Percentiles rank a stretch among this genome's conserved stretches.
Conservation (phyloP, 148 eudicot genomes). For the Cornus suecica region DNA sequence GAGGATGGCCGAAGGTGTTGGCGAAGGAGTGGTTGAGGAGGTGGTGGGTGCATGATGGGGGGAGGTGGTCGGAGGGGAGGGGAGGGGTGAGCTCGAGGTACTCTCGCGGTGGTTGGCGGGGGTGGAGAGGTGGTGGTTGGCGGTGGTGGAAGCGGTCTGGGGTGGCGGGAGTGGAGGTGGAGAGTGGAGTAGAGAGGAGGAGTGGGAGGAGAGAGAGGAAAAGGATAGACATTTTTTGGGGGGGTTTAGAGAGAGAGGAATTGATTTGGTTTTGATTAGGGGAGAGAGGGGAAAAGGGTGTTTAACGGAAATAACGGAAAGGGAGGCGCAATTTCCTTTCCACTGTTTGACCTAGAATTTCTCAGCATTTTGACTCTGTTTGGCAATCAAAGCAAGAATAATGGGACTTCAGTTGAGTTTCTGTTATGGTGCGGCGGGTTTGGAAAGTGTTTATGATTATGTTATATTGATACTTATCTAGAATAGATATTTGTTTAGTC, state of each 20-base stretch:
- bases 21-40: slow-evolving; percentile 51
- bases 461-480: too few relatives aligned
- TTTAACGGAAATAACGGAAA: not conserved
- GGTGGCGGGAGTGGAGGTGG: slow-evolving; percentile 4
- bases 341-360: not conserved
- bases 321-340: not conserved
- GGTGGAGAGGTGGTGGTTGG: slow-evolving; percentile 19
- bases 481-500: too few relatives aligned
- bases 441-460: too few relatives aligned
- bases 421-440: too few relatives aligned
- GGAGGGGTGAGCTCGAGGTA: slow-evolving; percentile 52
- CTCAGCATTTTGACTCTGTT: too few relatives aligned
- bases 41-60: slow-evolving; percentile 44
- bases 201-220: slow-evolving; percentile 13
- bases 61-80: slow-evolving; percentile 38
- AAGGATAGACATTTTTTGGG: slow-evolving; percentile 7
- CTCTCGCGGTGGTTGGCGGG: slow-evolving; percentile 12
- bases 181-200: slow-evolving; percentile 12
- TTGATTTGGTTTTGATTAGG: not conserved
- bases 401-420: too few relatives aligned
- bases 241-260: not conserved
- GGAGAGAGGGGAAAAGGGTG: not conserved
- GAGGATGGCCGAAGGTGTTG: slow-evolving; percentile 56
- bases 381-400: too few relatives aligned
- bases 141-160: slow-evolving; percentile 25